Conservation (phyloP, 352 stramenopile genomes). For the Globisporangium parvum region DNA sequence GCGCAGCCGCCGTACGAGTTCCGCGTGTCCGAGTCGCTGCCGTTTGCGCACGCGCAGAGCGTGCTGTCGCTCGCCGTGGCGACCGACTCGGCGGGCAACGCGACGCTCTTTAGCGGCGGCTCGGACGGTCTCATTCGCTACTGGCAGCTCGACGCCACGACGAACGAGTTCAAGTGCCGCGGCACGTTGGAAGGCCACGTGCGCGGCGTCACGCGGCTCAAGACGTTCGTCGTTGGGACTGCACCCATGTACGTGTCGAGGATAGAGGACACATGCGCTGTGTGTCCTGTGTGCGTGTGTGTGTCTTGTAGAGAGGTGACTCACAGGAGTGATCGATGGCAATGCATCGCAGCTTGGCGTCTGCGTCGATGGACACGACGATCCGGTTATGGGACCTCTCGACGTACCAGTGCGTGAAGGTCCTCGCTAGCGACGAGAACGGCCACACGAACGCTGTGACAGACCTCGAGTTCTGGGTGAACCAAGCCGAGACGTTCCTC, state of each 20-base stretch:
- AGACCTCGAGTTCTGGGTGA: conserved; percentile 86
- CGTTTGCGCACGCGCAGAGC: conserved; percentile 70
- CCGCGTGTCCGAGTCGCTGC: conserved; percentile 46
- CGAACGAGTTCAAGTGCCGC: conserved; percentile 69
- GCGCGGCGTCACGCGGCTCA: conserved; percentile 73
- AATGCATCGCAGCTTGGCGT: conserved; percentile 38
- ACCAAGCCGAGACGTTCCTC: conserved; percentile 79
- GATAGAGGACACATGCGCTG: neutral
- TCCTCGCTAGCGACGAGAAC: conserved; percentile 57
- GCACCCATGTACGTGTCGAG: conserved; percentile 32
- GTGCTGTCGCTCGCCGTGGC: conserved; percentile 66
- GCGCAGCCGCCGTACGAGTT: conserved; percentile 62
- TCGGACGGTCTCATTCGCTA: conserved; percentile 73
- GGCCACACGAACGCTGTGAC: conserved; percentile 80
- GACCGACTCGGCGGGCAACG: conserved; percentile 55
- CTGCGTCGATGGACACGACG: conserved; percentile 73
- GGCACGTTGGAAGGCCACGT: conserved; percentile 75
- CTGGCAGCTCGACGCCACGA: conserved; percentile 69
- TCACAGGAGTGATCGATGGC: neutral
- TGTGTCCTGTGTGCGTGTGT: too few relatives aligned
- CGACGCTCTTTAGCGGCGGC: conserved; percentile 74
- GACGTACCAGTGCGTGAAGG: conserved; percentile 78
- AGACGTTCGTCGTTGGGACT: conserved; percentile 67
- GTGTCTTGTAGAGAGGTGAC: neutral
- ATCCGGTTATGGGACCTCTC: conserved; percentile 81